Conservation (phyloP, 2,329 filamentous ascomycete genomes). For the Paracoccidioides lutzii region DNA sequence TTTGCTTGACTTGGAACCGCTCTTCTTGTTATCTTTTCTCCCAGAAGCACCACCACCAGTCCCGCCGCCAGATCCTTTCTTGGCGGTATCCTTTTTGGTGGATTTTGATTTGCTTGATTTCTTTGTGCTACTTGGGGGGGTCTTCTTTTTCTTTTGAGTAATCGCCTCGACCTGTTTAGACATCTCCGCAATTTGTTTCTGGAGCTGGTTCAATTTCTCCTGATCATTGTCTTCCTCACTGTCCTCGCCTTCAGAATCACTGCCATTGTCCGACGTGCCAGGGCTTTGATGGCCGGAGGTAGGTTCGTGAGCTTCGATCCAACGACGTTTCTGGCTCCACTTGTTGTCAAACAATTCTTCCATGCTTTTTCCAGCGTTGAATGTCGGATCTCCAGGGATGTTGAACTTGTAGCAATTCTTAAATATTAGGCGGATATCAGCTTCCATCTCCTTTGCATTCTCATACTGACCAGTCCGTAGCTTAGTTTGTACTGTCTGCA, state of each 20-base stretch:
- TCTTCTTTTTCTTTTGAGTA: constrained; percentile 47
- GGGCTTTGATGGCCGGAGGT: constrained; percentile 52
- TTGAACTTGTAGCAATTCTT: constrained; percentile 92
- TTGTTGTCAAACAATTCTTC: constrained; percentile 62
- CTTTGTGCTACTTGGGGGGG: constrained; percentile 38
- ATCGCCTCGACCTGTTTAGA: constrained; percentile 50
- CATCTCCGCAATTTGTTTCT: constrained; percentile 61
- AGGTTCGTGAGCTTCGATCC: constrained; percentile 63
- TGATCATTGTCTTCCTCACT: constrained; percentile 51
- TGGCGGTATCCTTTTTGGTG: constrained; percentile 33
- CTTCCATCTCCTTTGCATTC: constrained; percentile 72
- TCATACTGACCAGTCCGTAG: constrained; percentile 67
- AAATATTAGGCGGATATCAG: constrained; percentile 70
- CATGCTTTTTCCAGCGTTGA: constrained; percentile 56
- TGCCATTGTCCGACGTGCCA: constrained; percentile 54
- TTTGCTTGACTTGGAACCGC: constrained; percentile 24
- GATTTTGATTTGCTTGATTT: constrained; percentile 34
- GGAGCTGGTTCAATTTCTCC: constrained; percentile 50
- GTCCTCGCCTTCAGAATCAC: constrained; percentile 59
- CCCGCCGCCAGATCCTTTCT: constrained; percentile 20
- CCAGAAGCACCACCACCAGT: constrained; percentile 29
- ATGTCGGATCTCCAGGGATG: constrained; percentile 60
- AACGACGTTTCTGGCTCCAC: constrained; percentile 67
- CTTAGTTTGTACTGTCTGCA: constrained; percentile 67
- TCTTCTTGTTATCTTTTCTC: constrained; percentile 43